Conservation (phyloP, 371 early-diverging fungal genomes). For the Chytridium lagenaria region DNA sequence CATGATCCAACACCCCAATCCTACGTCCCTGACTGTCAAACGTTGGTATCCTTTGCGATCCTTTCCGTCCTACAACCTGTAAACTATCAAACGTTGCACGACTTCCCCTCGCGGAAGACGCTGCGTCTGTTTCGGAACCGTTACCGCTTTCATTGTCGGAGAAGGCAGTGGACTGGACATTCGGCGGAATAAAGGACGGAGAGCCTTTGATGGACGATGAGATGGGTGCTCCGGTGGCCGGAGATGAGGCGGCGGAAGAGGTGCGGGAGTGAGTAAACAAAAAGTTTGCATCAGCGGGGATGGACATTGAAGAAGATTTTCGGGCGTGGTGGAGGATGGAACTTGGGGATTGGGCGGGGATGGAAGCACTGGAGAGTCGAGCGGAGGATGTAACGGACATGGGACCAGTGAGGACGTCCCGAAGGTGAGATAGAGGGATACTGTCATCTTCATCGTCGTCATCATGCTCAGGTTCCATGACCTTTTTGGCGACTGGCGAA, state of each 20-base stretch:
- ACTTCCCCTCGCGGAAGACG: background rate
- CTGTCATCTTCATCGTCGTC: constrained; percentile 1
- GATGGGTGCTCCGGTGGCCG: background rate
- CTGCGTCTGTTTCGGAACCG: too few relatives aligned
- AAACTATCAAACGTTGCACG: constrained; percentile 15
- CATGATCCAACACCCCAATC: constrained; percentile 40
- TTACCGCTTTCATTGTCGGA: background rate
- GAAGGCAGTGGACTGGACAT: too few relatives aligned
- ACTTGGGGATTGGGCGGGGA: background rate
- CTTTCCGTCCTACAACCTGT: constrained; percentile 15
- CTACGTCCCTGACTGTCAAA: constrained; percentile 30
- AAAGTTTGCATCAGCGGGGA: too few relatives aligned
- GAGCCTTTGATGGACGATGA: too few relatives aligned
- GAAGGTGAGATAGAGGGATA: constrained; percentile 2
- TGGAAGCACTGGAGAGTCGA: background rate
- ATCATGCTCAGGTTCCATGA: background rate
- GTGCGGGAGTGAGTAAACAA: too few relatives aligned
- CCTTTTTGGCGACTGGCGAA: background rate
- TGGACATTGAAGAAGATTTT: too few relatives aligned
- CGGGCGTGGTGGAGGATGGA: too few relatives aligned
- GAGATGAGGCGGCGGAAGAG: background rate
- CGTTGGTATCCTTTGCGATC: constrained; percentile 17
- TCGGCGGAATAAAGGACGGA: too few relatives aligned
- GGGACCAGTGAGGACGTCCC: background rate
- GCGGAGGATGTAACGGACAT: background rate